These are phyloP conservation scores for Nakazawaea ishiwadae DNA, from an alignment of 805 yeast species.

Conservation along the genomic window DNA sequence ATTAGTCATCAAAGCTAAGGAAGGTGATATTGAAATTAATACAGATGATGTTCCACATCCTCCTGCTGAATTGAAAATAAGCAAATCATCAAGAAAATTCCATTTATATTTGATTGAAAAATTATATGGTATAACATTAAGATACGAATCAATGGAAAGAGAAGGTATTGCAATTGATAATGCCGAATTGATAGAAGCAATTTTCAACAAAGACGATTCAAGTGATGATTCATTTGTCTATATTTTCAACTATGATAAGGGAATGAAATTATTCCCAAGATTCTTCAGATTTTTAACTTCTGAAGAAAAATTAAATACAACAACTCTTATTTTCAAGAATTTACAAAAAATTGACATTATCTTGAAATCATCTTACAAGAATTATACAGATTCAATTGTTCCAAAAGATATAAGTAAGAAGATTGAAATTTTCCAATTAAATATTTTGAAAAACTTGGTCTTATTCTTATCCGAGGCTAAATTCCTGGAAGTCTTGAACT, in stretches of 20 bases:
- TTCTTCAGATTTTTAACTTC: constrained; percentile 75
- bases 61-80: constrained; percentile 27
- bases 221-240: constrained; percentile 79
- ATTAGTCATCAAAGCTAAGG: constrained; percentile 56
- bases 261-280: constrained; percentile 85
- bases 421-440: constrained; percentile 73
- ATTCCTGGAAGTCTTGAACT: constrained; percentile 72
- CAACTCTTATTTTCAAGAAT: constrained; percentile 75
- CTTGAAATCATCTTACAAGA: constrained; percentile 72
- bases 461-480: constrained; percentile 78
- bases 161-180: constrained; percentile 43
- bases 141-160: constrained; percentile 72
- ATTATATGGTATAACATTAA: constrained; percentile 71
- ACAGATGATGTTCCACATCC: constrained; percentile 19
- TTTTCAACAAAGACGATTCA: constrained; percentile 40
- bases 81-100: constrained; percentile 40
- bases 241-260: constrained; percentile 78
- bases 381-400: constrained; percentile 38
- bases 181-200: constrained; percentile 54
- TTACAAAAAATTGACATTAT: constrained; percentile 76
- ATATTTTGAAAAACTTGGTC: constrained; percentile 80
- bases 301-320: constrained; percentile 71
- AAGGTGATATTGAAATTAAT: constrained; percentile 28
- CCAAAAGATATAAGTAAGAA: constrained; percentile 54
- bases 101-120: constrained; percentile 70